Base-by-base conservation (phyloP, 1,284 basidiomycete genomes). In the Leccinum griseonigrum region DNA sequence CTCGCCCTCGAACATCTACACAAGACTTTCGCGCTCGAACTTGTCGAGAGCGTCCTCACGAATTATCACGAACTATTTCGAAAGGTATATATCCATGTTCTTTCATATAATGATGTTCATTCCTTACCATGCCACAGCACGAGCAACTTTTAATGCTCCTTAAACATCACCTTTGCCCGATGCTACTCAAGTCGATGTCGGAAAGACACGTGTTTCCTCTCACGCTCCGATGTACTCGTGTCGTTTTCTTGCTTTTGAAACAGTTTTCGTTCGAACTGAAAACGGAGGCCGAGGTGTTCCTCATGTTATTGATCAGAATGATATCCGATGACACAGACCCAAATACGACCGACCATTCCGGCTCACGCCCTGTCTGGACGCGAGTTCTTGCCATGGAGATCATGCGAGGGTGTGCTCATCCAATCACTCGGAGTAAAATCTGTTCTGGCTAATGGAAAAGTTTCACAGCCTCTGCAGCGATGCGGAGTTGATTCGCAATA, bases 11-110 rank as follows among this genome's bases (percentile, higher is more conserved):
- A 90, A n/a, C 86, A 84, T 51, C 80, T 99, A 28, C 92, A 94
- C 67, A 91, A 95, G 74, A 98, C 97, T 0, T 98, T 98, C 69
- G 94, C 95, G 0, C 79, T 99, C 29, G 97, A 99, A 76, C 80
- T 99, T 58, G 93, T 99, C 60, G 97, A 99, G 78, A 98, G 95
- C 70, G 94, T 98, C 4, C 79, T 99, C 58, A 97, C 95, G 13
- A 98, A 97, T 67, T 98, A 98, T 71, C 90, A 95, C 66, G 85
- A 84, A 13, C 83, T 96, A 0, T 97, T 98, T 71, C 86, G 90
- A 63, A 85, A 88, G 79, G 94, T 79, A 68, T 29, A 13, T 31
- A 36, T 26, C 7, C 10, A 34, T 32, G 2, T 22, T 31, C 29
- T 5, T 52, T 36, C 29, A 14, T n/a, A 31, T 32, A 2, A 9